A percentile compares a stretch with the other conserved stretches of the same genome.
Conservation (phyloP, 2,329 filamentous ascomycete genomes). For the Ophiostoma pallidulum region DNA sequence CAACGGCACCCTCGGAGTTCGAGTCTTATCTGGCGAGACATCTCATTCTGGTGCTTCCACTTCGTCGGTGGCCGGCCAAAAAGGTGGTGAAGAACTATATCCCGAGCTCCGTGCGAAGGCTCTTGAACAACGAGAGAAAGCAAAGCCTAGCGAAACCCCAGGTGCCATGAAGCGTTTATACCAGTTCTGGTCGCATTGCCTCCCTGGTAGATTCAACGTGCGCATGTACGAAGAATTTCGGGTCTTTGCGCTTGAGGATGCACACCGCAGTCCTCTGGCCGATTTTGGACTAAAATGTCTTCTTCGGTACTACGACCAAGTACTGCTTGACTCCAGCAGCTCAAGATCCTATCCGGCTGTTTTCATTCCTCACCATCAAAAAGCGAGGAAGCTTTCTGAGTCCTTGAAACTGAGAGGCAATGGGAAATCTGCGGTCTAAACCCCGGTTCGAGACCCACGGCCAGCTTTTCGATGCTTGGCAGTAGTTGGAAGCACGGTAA, state of each 20-base stretch:
- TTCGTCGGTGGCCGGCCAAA: neutral
- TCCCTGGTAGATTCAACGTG: conserved; percentile 63
- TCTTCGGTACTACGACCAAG: conserved; percentile 50
- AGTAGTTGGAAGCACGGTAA: too few relatives aligned
- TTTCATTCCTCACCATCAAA: conserved; percentile 21
- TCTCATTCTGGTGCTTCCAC: neutral
- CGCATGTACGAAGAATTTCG: conserved; percentile 70
- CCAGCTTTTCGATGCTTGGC: too few relatives aligned
- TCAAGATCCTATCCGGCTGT: conserved; percentile 21
- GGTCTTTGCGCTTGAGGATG: conserved; percentile 55
- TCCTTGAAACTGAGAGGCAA: neutral
- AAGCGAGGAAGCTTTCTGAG: conserved; percentile 18
- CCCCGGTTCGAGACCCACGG: too few relatives aligned
- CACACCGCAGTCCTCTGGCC: conserved; percentile 34
- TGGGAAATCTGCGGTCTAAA: neutral
- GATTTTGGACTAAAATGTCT: conserved; percentile 52
- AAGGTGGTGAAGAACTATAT: conserved; percentile 18
- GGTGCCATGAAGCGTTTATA: conserved; percentile 58
- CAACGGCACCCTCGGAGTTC: neutral
- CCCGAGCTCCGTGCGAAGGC: conserved; percentile 30
- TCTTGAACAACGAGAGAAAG: conserved; percentile 28
- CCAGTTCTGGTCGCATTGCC: conserved; percentile 65
- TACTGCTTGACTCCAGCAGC: conserved; percentile 19
- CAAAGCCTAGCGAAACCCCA: conserved; percentile 30
- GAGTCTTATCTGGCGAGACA: neutral